These are phyloP conservation scores for Ceratocystis harringtonii DNA, from an alignment of 2,329 filamentous ascomycete species.

Conservation along the genomic window DNA sequence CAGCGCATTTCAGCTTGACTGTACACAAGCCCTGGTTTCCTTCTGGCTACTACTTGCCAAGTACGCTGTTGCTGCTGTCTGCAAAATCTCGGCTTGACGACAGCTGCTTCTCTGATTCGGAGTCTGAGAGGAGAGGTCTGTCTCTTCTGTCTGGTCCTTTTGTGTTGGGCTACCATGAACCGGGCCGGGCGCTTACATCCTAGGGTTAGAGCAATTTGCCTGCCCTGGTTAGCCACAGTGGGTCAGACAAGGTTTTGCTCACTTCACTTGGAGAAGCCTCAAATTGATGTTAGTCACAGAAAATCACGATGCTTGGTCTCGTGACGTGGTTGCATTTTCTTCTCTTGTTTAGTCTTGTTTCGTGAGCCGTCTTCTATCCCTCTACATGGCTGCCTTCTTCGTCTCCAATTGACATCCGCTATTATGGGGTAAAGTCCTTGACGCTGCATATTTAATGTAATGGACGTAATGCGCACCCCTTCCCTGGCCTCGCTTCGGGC, in stretches of 20 bases:
- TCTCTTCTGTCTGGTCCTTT: background rate
- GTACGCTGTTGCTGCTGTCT: too few species aligned
- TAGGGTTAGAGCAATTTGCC: background rate
- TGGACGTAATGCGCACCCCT: too few species aligned
- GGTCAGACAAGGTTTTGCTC: background rate
- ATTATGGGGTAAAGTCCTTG: background rate
- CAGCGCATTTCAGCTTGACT: background rate
- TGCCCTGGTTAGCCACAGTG: background rate
- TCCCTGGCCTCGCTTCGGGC: background rate
- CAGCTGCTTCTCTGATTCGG: background rate
- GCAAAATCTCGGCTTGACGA: too few species aligned
- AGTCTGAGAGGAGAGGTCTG: too few species aligned
- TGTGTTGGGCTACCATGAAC: background rate
- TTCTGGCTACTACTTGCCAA: too few species aligned
- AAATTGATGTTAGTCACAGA: conserved; percentile 2
- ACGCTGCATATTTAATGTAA: too few species aligned
- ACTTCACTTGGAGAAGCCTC: background rate
- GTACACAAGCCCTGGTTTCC: background rate
- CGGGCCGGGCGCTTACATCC: background rate
- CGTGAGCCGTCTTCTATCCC: background rate
- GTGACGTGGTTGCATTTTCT: background rate
- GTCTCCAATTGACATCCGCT: background rate
- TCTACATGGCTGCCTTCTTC: background rate
- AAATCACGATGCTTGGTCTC: background rate
- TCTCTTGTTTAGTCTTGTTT: background rate